A percentile compares a stretch with the other conserved stretches of the same genome.
Evolutionary conservation across 805 yeast species (phyloP).

Genomic region (Pichia nakasei): DNA sequence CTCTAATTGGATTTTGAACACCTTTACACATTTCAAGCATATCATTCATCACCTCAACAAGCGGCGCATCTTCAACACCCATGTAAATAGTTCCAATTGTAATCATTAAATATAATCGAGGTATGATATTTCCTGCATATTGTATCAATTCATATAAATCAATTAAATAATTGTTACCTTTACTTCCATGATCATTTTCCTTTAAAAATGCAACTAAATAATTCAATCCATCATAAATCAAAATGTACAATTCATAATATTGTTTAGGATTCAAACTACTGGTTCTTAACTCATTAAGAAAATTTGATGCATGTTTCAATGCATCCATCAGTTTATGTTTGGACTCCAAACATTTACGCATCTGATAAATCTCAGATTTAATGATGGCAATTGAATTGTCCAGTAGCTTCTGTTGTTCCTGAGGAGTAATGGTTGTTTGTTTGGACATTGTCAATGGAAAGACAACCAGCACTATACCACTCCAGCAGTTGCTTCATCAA

Average conservation of each 20-base stretch:
- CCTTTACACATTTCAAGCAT: constrained; percentile 98
- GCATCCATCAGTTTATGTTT: constrained; percentile 77
- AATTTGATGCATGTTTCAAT: constrained; percentile 73
- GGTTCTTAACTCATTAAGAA: constrained; percentile 75
- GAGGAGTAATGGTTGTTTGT: constrained; percentile 11
- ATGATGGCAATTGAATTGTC: constrained; percentile 44
- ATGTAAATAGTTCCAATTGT: constrained; percentile 89
- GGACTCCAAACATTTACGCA: constrained; percentile 64
- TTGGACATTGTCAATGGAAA: constrained; percentile 9
- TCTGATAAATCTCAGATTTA: constrained; percentile 59
- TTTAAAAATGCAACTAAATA: constrained; percentile 54
- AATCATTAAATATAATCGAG: constrained; percentile 87
- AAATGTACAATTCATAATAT: constrained; percentile 84
- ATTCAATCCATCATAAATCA: constrained; percentile 75
- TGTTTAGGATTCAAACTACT: constrained; percentile 74
- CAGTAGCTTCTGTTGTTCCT: constrained; percentile 25
- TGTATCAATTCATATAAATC: constrained; percentile 93
- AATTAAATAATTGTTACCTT: constrained; percentile 55
- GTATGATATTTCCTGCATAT: constrained; percentile 88
- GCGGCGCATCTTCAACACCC: constrained; percentile 69
- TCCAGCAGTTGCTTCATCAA: too few species aligned
- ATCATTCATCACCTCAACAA: constrained; percentile 81
- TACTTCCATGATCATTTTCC: constrained; percentile 28
- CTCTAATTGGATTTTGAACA: constrained; percentile 91
- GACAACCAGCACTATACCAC: too few species aligned